Percentiles rank a stretch among this genome's conserved stretches.
Conservation (phyloP, 495 filamentous ascomycete species). For the Aspergillus campestris region DNA sequence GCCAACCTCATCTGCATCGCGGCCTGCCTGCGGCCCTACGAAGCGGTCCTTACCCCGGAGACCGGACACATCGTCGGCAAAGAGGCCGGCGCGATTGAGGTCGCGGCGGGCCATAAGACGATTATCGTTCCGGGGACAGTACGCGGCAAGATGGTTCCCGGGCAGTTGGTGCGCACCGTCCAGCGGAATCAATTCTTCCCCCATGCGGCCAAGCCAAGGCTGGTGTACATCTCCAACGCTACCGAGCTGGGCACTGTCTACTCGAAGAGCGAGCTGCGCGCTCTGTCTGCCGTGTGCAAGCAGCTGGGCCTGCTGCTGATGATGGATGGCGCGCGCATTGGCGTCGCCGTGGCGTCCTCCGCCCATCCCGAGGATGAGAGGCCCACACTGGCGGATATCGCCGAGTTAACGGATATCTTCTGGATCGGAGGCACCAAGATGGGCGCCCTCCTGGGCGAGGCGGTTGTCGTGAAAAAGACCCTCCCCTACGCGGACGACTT, state of each 20-base stretch:
- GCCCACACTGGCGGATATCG: slow-evolving; percentile 28
- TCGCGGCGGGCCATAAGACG: slow-evolving; percentile 38
- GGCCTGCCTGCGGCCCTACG: slow-evolving; percentile 34
- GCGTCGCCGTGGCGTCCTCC: slow-evolving; percentile 20
- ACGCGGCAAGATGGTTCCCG: slow-evolving; percentile 33
- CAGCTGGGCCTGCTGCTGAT: slow-evolving; percentile 26
- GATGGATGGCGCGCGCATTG: slow-evolving; percentile 35
- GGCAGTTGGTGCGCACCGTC: slow-evolving; percentile 25
- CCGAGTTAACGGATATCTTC: slow-evolving; percentile 34
- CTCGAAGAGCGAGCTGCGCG: slow-evolving; percentile 23
- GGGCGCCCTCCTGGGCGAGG: slow-evolving; percentile 36
- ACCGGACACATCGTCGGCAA: slow-evolving; percentile 36
- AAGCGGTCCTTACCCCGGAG: slow-evolving; percentile 34
- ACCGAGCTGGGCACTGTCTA: slow-evolving; percentile 38
- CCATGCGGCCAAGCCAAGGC: slow-evolving; percentile 35
- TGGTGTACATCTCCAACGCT: slow-evolving; percentile 38
- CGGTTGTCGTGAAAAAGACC: slow-evolving; percentile 29
- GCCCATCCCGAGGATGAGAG: slow-evolving; percentile 19
- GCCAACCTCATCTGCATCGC: slow-evolving; percentile 39
- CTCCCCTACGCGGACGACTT: slow-evolving; percentile 27
- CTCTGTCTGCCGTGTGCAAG: slow-evolving; percentile 25
- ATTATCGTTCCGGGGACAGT: slow-evolving; percentile 28
- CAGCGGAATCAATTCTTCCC: slow-evolving; percentile 35
- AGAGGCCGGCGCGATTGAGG: slow-evolving; percentile 39
- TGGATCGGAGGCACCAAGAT: slow-evolving; percentile 41